These are phyloP conservation scores for Boletus vinaceobasis DNA, from an alignment of 768 basidiomycete genomes.

Conservation along the genomic window DNA sequence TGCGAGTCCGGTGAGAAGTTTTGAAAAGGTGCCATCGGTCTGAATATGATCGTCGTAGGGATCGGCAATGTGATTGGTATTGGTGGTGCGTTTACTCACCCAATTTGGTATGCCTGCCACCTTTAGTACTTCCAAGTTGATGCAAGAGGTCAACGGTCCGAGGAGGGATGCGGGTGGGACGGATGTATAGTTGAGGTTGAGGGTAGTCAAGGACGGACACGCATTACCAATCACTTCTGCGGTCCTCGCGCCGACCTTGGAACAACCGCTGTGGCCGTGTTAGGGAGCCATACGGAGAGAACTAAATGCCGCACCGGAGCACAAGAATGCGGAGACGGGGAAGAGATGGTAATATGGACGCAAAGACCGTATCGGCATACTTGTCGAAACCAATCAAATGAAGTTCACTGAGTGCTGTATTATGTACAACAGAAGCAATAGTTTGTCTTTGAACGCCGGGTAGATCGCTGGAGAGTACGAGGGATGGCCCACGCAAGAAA, in stretches of 20 bases:
- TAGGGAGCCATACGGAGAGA: conserved; percentile 11
- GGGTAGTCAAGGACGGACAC: conserved; percentile 41
- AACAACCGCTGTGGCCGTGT: conserved; percentile 47
- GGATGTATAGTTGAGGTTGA: conserved; percentile 64
- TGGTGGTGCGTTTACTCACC: conserved; percentile 35
- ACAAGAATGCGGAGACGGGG: conserved; percentile 45
- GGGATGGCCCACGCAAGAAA: conserved; percentile 52
- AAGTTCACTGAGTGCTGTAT: conserved; percentile 40
- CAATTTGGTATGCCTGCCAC: conserved; percentile 60
- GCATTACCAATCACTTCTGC: conserved; percentile 39
- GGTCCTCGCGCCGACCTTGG: conserved; percentile 52
- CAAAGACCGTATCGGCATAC: conserved; percentile 50
- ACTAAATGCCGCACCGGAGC: conserved; percentile 45
- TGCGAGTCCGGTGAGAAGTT: conserved; percentile 35
- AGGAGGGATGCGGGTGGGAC: conserved; percentile 47
- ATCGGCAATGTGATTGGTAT: neutral
- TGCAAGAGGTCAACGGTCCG: conserved; percentile 37
- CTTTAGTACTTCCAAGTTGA: conserved; percentile 52
- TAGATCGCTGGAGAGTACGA: conserved; percentile 46
- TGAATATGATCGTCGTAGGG: conserved; percentile 19
- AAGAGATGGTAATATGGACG: conserved; percentile 44
- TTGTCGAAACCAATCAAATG: conserved; percentile 51
- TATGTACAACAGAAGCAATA: conserved; percentile 39
- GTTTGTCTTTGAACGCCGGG: conserved; percentile 53
- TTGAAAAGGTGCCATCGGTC: conserved; percentile 57